Conservation (phyloP, 2,329 filamentous ascomycete species). For the Aureobasidium sp. region DNA sequence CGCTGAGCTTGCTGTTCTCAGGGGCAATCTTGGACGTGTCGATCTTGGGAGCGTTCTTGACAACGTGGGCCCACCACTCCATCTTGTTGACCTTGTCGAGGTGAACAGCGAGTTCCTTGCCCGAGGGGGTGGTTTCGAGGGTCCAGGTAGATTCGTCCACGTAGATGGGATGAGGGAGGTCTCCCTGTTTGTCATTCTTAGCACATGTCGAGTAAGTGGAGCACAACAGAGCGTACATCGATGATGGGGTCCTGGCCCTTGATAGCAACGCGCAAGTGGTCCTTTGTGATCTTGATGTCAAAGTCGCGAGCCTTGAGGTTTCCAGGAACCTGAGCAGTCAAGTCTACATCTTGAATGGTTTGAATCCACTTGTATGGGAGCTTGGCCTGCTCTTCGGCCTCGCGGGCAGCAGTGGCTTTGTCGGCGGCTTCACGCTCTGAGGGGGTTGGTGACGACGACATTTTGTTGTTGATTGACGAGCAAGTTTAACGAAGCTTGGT, state of each 20-base stretch:
- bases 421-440: constrained; percentile 50
- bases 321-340: constrained; percentile 68
- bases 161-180: constrained; percentile 70
- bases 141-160: constrained; percentile 95
- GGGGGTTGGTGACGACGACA: constrained; percentile 41
- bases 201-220: background rate
- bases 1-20: constrained; percentile 83
- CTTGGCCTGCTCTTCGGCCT: constrained; percentile 78
- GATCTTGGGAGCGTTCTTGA: constrained; percentile 80
- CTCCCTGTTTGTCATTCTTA: constrained; percentile 52
- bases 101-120: constrained; percentile 76
- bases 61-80: constrained; percentile 96
- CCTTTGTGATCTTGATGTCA: constrained; percentile 74
- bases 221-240: constrained; percentile 45
- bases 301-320: constrained; percentile 82
- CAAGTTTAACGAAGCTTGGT: background rate
- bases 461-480: constrained; percentile 4
- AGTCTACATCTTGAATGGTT: constrained; percentile 79
- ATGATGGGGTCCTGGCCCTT: constrained; percentile 86
- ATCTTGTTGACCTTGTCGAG: constrained; percentile 95
- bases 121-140: constrained; percentile 58
- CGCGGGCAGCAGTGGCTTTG: constrained; percentile 58
- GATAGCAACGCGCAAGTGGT: constrained; percentile 67
- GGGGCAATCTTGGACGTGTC: constrained; percentile 93
- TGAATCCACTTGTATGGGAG: constrained; percentile 98